These are phyloP conservation scores for Globomyces sp. DNA, from an alignment of 371 early-diverging fungal species.

Conservation along the genomic window DNA sequence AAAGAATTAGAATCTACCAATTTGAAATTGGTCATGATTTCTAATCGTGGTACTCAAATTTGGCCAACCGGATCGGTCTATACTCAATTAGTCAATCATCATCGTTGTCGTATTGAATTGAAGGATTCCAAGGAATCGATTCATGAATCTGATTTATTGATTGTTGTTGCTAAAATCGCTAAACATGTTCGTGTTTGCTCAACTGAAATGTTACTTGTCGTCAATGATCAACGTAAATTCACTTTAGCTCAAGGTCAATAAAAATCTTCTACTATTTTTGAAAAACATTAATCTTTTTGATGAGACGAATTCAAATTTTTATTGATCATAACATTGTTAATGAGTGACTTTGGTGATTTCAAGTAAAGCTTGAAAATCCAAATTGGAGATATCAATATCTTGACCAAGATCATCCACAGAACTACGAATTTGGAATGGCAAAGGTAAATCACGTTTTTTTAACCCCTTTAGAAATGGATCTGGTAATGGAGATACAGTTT, in stretches of 20 bases:
- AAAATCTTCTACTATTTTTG: neutral
- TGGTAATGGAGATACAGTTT: neutral
- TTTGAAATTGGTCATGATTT: constrained; percentile 22
- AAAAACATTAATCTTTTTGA: too few relatives aligned
- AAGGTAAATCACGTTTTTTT: too few relatives aligned
- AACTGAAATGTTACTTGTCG: constrained; percentile 19
- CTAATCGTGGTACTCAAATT: constrained; percentile 28
- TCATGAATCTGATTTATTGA: constrained; percentile 18
- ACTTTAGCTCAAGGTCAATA: constrained; percentile 28
- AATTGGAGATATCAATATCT: too few relatives aligned
- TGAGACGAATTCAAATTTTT: too few relatives aligned
- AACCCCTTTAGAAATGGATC: neutral
- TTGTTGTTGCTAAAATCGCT: constrained; percentile 11
- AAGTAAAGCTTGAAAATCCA: too few relatives aligned
- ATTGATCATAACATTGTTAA: too few relatives aligned
- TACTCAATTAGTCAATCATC: constrained; percentile 27
- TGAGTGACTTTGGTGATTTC: too few relatives aligned
- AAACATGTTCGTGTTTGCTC: constrained; percentile 24
- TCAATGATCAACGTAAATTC: constrained; percentile 20
- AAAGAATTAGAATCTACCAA: constrained; percentile 1
- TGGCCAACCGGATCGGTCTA: constrained; percentile 27
- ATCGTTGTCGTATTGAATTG: constrained; percentile 25
- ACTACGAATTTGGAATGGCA: too few relatives aligned
- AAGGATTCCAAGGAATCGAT: neutral
- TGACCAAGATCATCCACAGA: too few relatives aligned